Evolutionary conservation across 148 eudicot genomes (phyloP), one percentile per base, ranked within the genome.

Genomic region (Talinum fruticosum): DNA sequence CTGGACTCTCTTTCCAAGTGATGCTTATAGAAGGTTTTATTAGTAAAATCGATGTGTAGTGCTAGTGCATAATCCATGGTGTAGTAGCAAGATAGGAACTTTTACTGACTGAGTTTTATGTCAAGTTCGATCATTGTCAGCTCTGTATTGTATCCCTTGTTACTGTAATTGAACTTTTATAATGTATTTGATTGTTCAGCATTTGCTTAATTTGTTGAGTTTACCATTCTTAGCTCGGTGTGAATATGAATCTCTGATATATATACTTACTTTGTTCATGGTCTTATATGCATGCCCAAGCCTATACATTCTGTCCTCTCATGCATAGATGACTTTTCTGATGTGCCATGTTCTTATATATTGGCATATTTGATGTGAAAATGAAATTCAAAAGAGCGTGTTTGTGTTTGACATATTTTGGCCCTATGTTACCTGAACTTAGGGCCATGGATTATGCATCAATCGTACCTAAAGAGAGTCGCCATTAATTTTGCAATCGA

Each of bases 1-100:
- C 76, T 74, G 61, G 81, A 87, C 38, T 82, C 97, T 74, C 89
- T 96, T 74, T 85, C 79, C 29, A 81, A 79, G 44, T 91, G 90
- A 92, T 82, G 29, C n/a, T 37, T n/a, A 44, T 37, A 67, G 14
- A 66, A 73, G 54, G n/a, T 8, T 21, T 4, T 19, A 69, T 61
- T 15, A 16, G 24, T 79, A 54, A 35, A 44, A 66, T 66, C 67
- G 29, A n/a, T 74, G 38, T 64, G 34, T 65, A 69, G 49, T 74
- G 53, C 76, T 65, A 69, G 24, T 74, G 53, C 76, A 74, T 37
- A 26, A 34, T 53, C 28, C 68, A 10, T 24, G 44, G 10, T 74
- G 29, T 34, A 34, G 49, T 10, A 66, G 28, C 32, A 41, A 72
- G 81, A 14, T 6, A 37, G 37, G 62, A 78, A 34, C 37, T 70